phyloP scores from a whole-genome alignment of 2,329 filamentous ascomycete genomes.

The Westerdykella aurantiaca region DNA sequence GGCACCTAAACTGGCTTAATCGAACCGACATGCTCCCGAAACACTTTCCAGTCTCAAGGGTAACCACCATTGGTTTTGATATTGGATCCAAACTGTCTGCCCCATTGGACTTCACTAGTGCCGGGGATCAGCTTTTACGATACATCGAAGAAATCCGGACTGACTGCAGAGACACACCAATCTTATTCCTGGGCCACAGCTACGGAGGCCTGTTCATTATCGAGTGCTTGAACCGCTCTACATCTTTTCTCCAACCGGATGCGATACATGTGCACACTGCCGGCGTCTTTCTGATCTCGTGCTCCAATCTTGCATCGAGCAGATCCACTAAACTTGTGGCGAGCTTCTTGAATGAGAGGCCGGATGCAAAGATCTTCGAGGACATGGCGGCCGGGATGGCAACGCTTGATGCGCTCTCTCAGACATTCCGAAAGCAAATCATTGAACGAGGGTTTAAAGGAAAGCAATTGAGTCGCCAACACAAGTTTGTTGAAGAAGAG shows the following conservation, averaged over 20 bases:
- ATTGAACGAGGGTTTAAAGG: background rate
- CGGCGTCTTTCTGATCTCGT: conserved; percentile 4
- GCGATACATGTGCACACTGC: background rate
- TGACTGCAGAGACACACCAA: background rate
- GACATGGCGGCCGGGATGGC: background rate
- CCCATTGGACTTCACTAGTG: conserved; percentile 1
- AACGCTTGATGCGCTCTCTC: background rate
- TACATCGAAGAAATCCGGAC: conserved; percentile 2
- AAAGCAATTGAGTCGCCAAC: background rate
- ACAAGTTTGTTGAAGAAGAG: too few species aligned
- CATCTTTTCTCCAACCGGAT: background rate
- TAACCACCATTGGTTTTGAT: conserved; percentile 5
- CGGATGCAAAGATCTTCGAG: conserved; percentile 2
- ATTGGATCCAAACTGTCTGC: background rate
- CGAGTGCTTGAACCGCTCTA: background rate
- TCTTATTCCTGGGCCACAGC: conserved; percentile 5
- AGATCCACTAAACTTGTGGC: background rate
- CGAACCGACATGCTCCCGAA: conserved; percentile 4
- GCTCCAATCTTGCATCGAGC: background rate
- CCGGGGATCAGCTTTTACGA: conserved; percentile 3
- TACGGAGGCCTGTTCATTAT: conserved; percentile 2
- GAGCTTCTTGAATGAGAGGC: conserved; percentile 2
- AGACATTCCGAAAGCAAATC: background rate
- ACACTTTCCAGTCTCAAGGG: conserved; percentile 3
- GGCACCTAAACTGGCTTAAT: conserved; percentile 3